Conservation (phyloP, 148 eudicot genomes). For the Chenopodium suecicum region DNA sequence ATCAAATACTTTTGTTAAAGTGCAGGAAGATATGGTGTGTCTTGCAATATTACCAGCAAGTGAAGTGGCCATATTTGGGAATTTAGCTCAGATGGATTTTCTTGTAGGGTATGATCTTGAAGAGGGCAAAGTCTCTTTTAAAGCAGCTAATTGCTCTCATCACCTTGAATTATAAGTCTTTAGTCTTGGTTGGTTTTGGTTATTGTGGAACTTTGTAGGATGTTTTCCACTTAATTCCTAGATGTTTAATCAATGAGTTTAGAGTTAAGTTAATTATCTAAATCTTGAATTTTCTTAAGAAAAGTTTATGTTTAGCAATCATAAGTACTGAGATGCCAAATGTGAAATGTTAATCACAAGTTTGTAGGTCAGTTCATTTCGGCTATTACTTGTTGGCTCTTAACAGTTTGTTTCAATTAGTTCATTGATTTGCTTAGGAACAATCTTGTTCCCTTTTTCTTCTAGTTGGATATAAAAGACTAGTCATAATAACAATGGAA, state of each 20-base stretch:
- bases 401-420: too few relatives aligned
- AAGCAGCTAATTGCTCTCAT: constrained; percentile 22
- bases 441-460: too few relatives aligned
- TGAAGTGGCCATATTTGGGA: constrained; percentile 36
- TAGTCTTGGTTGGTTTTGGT: neutral
- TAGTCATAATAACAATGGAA: too few relatives aligned
- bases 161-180: constrained; percentile 2
- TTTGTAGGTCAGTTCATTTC: neutral
- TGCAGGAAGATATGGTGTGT: constrained; percentile 25
- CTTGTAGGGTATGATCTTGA: constrained; percentile 28
- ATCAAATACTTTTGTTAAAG: constrained; percentile 25
- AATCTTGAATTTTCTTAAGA: neutral
- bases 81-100: constrained; percentile 29
- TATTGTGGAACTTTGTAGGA: neutral
- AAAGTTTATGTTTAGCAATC: neutral
- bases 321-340: too few relatives aligned
- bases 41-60: constrained; percentile 34
- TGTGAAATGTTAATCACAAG: neutral
- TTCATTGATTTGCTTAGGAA: too few relatives aligned
- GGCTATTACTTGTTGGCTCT: neutral
- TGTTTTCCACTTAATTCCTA: neutral
- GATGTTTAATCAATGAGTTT: neutral
- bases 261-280: neutral
- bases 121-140: constrained; percentile 23
- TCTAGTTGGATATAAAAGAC: too few relatives aligned